Percentiles rank a stretch among this genome's conserved stretches.
phyloP scores from a whole-genome alignment of 345 rosid species.

The Syzygium aromaticum region DNA sequence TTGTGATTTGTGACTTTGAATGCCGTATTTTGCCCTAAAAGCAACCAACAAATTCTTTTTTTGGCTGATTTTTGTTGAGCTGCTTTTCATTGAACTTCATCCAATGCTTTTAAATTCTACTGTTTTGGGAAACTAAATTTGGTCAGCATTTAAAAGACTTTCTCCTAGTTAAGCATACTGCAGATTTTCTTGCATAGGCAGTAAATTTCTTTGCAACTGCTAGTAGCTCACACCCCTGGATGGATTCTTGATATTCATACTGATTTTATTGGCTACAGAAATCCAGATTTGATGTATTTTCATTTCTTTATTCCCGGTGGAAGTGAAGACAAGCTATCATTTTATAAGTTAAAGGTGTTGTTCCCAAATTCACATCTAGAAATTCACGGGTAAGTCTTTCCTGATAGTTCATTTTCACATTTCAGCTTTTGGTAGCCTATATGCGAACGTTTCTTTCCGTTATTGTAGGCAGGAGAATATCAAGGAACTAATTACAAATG shows the following conservation, averaged over 20 bases:
- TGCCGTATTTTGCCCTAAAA: not conserved
- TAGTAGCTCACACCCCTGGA: not conserved
- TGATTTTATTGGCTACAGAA: not conserved
- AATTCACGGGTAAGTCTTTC: conserved; percentile 21
- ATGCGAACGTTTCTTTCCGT: not conserved
- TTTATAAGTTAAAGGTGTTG: conserved; percentile 33
- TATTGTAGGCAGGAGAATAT: conserved; percentile 30
- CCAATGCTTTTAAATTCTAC: not conserved
- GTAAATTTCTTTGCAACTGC: not conserved
- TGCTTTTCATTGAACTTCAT: not conserved
- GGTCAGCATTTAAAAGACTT: not conserved
- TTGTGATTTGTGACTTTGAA: not conserved
- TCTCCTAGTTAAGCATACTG: not conserved
- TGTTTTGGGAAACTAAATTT: not conserved
- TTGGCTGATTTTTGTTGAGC: not conserved
- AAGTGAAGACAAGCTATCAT: conserved; percentile 22
- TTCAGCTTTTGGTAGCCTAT: not conserved
- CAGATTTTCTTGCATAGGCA: not conserved
- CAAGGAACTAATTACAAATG: conserved; percentile 3
- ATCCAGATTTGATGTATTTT: conserved; percentile 23
- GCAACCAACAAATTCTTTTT: not conserved
- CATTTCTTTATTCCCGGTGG: conserved; percentile 38
- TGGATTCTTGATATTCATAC: not conserved
- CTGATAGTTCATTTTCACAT: not conserved
- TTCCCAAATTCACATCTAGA: conserved; percentile 35